Conservation (phyloP, 2,329 filamentous ascomycete species). For the Chaetomium sp. region DNA sequence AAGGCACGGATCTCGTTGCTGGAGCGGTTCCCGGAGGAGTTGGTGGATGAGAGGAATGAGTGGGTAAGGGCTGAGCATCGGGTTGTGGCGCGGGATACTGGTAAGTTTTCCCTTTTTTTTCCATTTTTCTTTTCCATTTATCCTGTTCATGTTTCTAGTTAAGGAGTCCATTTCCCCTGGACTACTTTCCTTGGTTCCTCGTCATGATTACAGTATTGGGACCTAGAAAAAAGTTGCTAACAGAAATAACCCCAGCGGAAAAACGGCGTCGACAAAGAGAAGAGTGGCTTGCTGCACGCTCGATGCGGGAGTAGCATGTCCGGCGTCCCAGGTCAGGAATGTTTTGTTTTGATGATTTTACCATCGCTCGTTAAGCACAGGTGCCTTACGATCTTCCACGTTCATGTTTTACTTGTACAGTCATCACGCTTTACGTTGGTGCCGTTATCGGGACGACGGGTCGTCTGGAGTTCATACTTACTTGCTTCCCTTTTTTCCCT, state of each 20-base stretch:
- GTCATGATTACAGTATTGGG: not conserved
- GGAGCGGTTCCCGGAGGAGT: slow-evolving; percentile 17
- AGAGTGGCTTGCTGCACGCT: slow-evolving; percentile 8
- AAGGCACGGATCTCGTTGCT: slow-evolving; percentile 1
- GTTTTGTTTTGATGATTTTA: too few species aligned
- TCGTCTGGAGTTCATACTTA: too few species aligned
- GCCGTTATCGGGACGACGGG: too few species aligned
- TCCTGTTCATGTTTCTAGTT: too few species aligned
- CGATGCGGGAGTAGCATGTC: not conserved
- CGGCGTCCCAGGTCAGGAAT: too few species aligned
- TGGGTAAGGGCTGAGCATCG: slow-evolving; percentile 18
- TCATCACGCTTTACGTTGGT: too few species aligned
- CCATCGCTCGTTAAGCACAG: too few species aligned
- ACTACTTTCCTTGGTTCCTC: not conserved
- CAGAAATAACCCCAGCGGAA: slow-evolving; percentile 6
- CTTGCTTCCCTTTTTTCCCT: too few species aligned
- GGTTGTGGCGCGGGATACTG: slow-evolving; percentile 5
- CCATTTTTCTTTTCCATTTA: not conserved
- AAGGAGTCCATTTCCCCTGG: not conserved
- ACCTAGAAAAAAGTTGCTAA: not conserved
- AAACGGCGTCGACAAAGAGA: slow-evolving; percentile 14
- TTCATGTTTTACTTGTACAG: too few species aligned
- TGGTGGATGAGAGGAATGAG: slow-evolving; percentile 15
- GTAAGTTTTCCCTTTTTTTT: not conserved
- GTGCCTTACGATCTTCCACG: too few species aligned